A percentile compares a stretch with the other conserved stretches of the same genome.
Conservation (phyloP, 2,329 filamentous ascomycete species). For the Fusarium metavorans region DNA sequence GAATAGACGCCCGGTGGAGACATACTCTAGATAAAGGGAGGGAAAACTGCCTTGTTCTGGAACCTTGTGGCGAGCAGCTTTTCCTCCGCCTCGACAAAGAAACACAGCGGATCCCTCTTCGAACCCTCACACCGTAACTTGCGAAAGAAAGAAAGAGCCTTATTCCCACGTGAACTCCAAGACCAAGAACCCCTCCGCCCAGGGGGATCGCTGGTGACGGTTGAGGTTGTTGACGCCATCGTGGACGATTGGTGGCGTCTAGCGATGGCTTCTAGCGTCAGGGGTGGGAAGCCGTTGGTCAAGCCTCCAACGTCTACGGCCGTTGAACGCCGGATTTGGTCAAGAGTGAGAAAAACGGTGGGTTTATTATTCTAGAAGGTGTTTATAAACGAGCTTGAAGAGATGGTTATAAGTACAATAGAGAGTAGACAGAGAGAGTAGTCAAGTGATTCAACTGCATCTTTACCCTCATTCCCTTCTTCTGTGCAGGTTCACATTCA, state of each 20-base stretch:
- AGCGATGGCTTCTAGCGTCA: conserved; percentile 26
- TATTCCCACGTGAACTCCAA: conserved; percentile 8
- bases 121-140: conserved; percentile 17
- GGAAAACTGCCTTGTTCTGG: neutral
- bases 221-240: conserved; percentile 29
- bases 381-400: neutral
- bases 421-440: neutral
- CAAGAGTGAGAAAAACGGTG: conserved; percentile 7
- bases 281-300: conserved; percentile 22
- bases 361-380: conserved; percentile 21
- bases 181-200: conserved; percentile 5
- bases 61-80: conserved; percentile 12
- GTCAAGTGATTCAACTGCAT: neutral
- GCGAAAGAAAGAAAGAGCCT: neutral
- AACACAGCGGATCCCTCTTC: neutral
- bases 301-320: conserved; percentile 14
- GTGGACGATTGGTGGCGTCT: conserved; percentile 29
- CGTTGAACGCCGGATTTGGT: conserved; percentile 27
- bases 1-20: conserved; percentile 17
- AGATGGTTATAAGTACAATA: conserved; percentile 11
- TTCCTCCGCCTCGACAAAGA: neutral
- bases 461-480: conserved; percentile 2
- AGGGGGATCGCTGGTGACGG: conserved; percentile 11
- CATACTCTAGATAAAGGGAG: conserved; percentile 1
- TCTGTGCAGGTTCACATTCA: conserved; percentile 13